Evolutionary conservation across 2,329 filamentous ascomycete species (phyloP), one percentile per base, ranked within the genome.

Genomic region (Claviceps sp.): DNA sequence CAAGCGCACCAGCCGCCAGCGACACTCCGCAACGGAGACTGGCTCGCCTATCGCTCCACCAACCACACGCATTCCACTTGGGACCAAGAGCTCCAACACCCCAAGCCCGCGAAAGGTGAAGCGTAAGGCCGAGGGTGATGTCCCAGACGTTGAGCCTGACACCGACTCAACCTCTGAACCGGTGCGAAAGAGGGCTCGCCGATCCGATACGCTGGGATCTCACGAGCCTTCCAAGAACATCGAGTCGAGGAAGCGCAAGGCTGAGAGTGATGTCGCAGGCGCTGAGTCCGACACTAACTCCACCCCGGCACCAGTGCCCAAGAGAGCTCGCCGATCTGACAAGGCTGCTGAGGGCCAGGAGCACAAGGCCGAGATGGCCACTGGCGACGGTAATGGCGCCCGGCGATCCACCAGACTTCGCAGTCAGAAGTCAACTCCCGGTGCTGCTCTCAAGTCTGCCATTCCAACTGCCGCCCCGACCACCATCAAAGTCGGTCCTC

Each of bases 391-490:
- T 14, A 55, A 61, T 11, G 37, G 48, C 5, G 58, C 61, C 9
- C 59, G 66, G 45, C 62, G 66, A 43, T 69, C 66, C 3, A 62
- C 61, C 4, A 64, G 66, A n/a, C 56, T 69, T 14, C 62, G 61
- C 20, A 55, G 54, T 13, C 59, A 60, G 39, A 57, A 51, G 9
- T 44, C 47, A n/a, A 52, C 29, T 9, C 22, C 45, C 13, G 50
- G 50, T 8, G 51, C 45, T 9, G 47, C 53, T 7, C 49, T 60
- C 36, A 68, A 62, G 53, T 67, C 66, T 1, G 64, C 65, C 1
- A 65, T 67, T 14, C 65, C 66, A 4, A 66, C 63, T 7, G 64
- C 65, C 1, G 65, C 66, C n/a, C 65, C 66, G 4, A 66, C 63
- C 6, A 54, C 66, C 2, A 65, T 66, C 56, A 67, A 63, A 54